These are phyloP conservation scores for Casaregolazyma lundiana DNA, from an alignment of 1,139 yeast genomes.

Conservation along the genomic window DNA sequence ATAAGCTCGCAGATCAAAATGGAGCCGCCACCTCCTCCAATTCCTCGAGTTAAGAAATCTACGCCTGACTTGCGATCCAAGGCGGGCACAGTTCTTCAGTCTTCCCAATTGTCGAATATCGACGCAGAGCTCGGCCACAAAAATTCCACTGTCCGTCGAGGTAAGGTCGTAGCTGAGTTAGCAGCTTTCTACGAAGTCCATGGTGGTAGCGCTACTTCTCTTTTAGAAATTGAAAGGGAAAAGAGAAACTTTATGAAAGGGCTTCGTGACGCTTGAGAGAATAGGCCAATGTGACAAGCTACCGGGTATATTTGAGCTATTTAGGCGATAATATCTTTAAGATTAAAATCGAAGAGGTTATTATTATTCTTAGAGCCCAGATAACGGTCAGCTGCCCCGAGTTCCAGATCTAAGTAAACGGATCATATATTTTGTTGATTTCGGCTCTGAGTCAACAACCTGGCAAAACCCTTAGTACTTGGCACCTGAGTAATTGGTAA, in stretches of 20 bases:
- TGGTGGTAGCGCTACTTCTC: conserved; percentile 23
- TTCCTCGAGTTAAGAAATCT: conserved; percentile 12
- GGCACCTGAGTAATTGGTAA: too few species aligned
- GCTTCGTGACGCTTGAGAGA: background rate
- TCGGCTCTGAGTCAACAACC: too few species aligned
- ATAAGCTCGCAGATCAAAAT: background rate
- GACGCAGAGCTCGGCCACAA: conserved; percentile 16
- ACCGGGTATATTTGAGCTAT: background rate
- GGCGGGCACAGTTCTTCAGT: conserved; percentile 13
- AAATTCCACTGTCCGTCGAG: conserved; percentile 22
- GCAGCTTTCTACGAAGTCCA: conserved; percentile 32
- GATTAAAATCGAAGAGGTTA: too few species aligned
- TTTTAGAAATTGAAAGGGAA: conserved; percentile 21
- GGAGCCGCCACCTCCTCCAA: conserved; percentile 16
- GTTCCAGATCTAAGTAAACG: too few species aligned
- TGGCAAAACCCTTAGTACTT: too few species aligned
- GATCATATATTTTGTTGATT: too few species aligned
- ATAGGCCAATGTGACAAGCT: too few species aligned
- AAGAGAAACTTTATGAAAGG: conserved; percentile 9
- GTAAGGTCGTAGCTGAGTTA: conserved; percentile 33
- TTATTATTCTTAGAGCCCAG: too few species aligned
- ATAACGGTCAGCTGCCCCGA: too few species aligned
- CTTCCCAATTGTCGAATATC: conserved; percentile 13
- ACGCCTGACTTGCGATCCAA: background rate
- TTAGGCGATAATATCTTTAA: background rate